A percentile compares a stretch with the other conserved stretches of the same genome.
Evolutionary conservation across 768 basidiomycete species (phyloP).

Genomic region (Tremella yokohamensis): DNA sequence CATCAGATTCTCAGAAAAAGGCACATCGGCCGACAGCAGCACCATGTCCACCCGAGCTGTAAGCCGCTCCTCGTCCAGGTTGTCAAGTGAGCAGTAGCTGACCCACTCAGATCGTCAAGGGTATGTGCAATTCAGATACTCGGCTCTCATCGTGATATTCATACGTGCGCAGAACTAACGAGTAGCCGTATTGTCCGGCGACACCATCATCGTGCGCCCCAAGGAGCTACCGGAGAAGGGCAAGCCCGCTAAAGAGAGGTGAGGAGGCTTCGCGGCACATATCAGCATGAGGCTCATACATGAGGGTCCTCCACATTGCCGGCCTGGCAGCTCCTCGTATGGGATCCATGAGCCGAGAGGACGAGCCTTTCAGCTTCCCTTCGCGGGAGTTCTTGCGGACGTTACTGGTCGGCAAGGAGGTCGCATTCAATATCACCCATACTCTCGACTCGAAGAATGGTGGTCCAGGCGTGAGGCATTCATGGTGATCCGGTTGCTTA

Average conservation of each 20-base stretch:
- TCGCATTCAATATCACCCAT: conserved; percentile 77
- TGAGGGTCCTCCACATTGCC: conserved; percentile 80
- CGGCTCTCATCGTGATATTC: no score
- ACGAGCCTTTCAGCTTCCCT: conserved; percentile 93
- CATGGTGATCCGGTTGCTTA: neutral
- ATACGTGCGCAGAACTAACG: no score
- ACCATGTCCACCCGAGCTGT: conserved; percentile 45
- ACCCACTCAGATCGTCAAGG: conserved; percentile 41
- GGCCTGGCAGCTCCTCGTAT: conserved; percentile 79
- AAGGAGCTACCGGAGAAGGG: conserved; percentile 68
- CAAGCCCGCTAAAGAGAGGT: conserved; percentile 87
- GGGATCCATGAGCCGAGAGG: conserved; percentile 76
- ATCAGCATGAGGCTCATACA: conserved; percentile 5
- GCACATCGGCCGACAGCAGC: no score
- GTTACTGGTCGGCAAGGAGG: conserved; percentile 81
- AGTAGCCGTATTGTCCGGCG: conserved; percentile 81
- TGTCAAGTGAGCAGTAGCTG: neutral
- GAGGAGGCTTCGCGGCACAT: conserved; percentile 27
- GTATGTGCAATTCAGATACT: no score
- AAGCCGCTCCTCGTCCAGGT: conserved; percentile 15
- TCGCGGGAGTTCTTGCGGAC: conserved; percentile 86
- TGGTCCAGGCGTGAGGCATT: neutral
- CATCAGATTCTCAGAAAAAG: no score
- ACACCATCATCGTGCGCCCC: conserved; percentile 73
- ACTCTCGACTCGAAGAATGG: conserved; percentile 57